Percentiles rank a stretch among this genome's conserved stretches.
Conservation (phyloP, 108 stramenopile genomes). For the Craspedostauros australis region DNA sequence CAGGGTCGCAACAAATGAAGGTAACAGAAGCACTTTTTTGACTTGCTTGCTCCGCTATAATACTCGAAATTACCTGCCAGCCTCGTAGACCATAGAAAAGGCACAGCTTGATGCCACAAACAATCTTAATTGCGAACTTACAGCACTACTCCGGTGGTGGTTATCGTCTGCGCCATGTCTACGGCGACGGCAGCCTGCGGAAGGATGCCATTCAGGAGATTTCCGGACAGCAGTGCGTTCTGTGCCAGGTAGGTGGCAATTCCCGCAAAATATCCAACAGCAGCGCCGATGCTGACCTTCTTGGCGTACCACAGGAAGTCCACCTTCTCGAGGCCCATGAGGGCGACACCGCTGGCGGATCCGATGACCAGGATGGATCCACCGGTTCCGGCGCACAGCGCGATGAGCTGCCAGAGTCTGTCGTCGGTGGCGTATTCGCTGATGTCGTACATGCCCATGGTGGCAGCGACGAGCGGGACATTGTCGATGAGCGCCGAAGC, state of each 20-base stretch:
- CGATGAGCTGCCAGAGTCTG: conserved; percentile 91
- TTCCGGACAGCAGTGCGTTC: conserved; percentile 58
- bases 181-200: conserved; percentile 25
- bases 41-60: no score
- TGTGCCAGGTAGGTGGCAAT: conserved; percentile 83
- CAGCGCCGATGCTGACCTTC: conserved; percentile 77
- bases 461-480: conserved; percentile 90
- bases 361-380: conserved; percentile 92
- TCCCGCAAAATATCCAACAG: conserved; percentile 87
- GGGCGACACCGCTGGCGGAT: conserved; percentile 87
- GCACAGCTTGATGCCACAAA: no score
- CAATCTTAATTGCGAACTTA: no score
- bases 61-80: no score
- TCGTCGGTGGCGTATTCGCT: conserved; percentile 84
- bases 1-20: no score
- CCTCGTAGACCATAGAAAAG: no score
- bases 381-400: conserved; percentile 92
- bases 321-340: conserved; percentile 94
- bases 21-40: no score
- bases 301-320: conserved; percentile 94
- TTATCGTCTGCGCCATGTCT: conserved; percentile 17
- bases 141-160: no score
- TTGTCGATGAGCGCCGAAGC: conserved; percentile 92
- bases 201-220: conserved; percentile 28
- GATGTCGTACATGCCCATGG: conserved; percentile 94